phyloP scores from a whole-genome alignment of 2,329 filamentous ascomycete species.

The Cladorrhinum sp. region DNA sequence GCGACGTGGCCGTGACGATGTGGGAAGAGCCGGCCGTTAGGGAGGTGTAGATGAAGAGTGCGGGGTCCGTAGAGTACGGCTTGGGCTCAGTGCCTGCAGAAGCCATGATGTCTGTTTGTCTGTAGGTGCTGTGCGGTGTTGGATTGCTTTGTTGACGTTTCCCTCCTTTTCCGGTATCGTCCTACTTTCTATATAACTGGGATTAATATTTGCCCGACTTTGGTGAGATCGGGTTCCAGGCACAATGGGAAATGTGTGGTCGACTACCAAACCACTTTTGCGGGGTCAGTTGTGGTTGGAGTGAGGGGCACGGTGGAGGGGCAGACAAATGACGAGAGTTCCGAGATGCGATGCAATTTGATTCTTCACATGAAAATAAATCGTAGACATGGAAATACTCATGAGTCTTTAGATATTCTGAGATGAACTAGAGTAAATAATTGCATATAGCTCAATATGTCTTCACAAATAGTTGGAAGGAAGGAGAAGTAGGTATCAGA shows the following conservation, averaged over 20 bases:
- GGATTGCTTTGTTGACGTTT: neutral
- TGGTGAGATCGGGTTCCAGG: neutral
- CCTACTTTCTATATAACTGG: neutral
- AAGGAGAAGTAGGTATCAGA: neutral
- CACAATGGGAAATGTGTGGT: neutral
- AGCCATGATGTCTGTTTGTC: slow-evolving; percentile 12
- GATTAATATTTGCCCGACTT: neutral
- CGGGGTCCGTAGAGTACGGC: slow-evolving; percentile 49
- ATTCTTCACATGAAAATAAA: neutral
- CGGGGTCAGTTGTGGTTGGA: neutral
- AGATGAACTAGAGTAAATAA: neutral
- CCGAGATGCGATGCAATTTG: neutral
- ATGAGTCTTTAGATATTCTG: neutral
- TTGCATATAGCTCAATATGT: neutral
- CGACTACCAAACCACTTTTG: neutral
- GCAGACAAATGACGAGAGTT: neutral
- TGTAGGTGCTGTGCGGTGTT: neutral
- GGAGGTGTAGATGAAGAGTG: slow-evolving; percentile 93
- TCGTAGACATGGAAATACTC: neutral
- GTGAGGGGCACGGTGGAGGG: neutral
- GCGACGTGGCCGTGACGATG: slow-evolving; percentile 92
- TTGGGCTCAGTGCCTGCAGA: slow-evolving; percentile 14
- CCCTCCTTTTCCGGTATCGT: neutral
- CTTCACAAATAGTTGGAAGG: neutral
- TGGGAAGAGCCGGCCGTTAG: slow-evolving; percentile 93